These are phyloP conservation scores for Gossypium davidsonii DNA, from an alignment of 441 rosid genomes.

Conservation along the genomic window DNA sequence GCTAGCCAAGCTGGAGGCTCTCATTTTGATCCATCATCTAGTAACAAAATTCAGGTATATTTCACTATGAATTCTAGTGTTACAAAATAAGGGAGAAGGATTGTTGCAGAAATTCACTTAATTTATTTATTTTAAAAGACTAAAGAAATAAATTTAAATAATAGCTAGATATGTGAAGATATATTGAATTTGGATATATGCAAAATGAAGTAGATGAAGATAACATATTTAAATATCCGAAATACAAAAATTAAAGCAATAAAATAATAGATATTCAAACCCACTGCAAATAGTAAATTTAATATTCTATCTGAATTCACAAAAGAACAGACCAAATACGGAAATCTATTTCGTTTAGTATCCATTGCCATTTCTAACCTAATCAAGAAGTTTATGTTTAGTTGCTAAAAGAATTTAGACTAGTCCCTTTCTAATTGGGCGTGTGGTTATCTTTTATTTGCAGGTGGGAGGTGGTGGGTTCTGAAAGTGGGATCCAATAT, in stretches of 20 bases:
- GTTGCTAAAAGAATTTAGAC: background rate
- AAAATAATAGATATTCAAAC: too few relatives aligned
- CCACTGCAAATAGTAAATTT: too few relatives aligned
- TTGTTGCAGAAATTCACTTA: background rate
- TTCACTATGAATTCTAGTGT: background rate
- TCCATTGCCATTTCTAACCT: background rate
- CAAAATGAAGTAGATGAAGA: too few relatives aligned
- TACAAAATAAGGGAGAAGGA: background rate
- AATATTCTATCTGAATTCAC: too few relatives aligned
- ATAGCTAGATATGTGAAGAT: too few relatives aligned
- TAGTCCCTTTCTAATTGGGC: background rate
- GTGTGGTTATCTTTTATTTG: conserved; percentile 15
- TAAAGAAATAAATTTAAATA: too few relatives aligned
- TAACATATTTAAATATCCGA: too few relatives aligned
- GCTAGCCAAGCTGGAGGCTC: conserved; percentile 83
- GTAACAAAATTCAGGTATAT: conserved; percentile 60
- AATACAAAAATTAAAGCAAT: too few relatives aligned
- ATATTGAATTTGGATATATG: too few relatives aligned
- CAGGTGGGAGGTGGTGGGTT: conserved; percentile 79
- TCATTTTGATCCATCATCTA: conserved; percentile 68
- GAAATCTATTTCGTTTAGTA: too few relatives aligned
- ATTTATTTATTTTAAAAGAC: too few relatives aligned
- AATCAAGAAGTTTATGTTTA: background rate
- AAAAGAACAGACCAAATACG: too few relatives aligned
- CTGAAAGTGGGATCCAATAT: conserved; percentile 57